Base-by-base conservation (phyloP, 257 asterid species). In the Lycium ferocissimum region DNA sequence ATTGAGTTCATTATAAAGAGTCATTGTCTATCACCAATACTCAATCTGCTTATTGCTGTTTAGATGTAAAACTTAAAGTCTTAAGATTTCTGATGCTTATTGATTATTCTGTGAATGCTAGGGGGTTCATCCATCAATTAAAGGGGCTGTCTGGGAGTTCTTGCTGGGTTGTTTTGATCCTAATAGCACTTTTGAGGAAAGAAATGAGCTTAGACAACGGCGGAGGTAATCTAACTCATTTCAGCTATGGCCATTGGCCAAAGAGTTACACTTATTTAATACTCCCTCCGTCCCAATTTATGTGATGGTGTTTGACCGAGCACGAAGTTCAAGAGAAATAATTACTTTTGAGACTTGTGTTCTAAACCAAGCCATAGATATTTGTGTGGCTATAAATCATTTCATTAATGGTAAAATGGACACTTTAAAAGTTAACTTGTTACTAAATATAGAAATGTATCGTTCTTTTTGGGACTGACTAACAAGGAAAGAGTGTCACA, bases 91-190 rank as follows among this genome's bases (percentile, higher is more conserved):
- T 78, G 82, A 78, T 33, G 33, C 82, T 78, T 53, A 78, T 78
- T 78, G 14, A 78, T 78, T 78, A 33, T 78, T 78, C 65, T 78
- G 82, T 53, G 82, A 79, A 47, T 82, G 65, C 82, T 87, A 96
- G 99, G 99, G 98, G 62, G 88, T 96, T 83, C 99, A 94, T 92
- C 99, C 98, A 80, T 90, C 95, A 54, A 90, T 96, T 81, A 96
- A 96, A 90, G 98, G 98, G 85, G 96, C 85, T 26, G 99, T 93
- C 59, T 96, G 99, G 99, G 98, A 96, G 88, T 96, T 96, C 87
- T 89, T 96, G 91, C 88, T 96, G 91, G 98, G 99, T 79, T 93
- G 98, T 89, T 94, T 79, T 94, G 98, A 96, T 88, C 98, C 98
- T 81, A 91, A 89, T 87, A 96, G 97, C 91, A 92, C 98, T 40